Percentiles rank a stretch among this genome's conserved stretches.
Conservation (phyloP, 164 flowering plant species). For the Platanus orientalis region DNA sequence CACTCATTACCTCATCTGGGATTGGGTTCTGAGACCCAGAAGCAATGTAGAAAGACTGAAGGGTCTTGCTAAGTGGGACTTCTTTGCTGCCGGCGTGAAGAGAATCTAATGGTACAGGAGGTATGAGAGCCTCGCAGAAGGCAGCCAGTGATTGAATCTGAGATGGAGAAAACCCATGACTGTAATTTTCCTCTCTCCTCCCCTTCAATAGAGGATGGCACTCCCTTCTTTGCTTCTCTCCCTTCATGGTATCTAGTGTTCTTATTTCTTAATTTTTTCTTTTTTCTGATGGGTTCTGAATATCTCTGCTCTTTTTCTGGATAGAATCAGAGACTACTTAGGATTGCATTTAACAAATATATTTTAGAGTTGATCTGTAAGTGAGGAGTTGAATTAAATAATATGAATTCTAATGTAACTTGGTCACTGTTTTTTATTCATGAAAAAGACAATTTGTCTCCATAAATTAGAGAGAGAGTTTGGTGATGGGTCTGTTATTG, state of each 20-base stretch:
- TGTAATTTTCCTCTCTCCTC: conserved; percentile 23
- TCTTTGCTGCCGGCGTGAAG: not conserved
- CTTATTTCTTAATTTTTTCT: not conserved
- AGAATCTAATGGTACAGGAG: conserved; percentile 29
- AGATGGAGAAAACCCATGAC: conserved; percentile 38
- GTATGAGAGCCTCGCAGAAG: conserved; percentile 44
- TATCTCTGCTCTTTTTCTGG: too few relatives aligned
- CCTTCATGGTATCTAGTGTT: not conserved
- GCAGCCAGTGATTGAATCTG: conserved; percentile 41
- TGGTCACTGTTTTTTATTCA: too few relatives aligned
- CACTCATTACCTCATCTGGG: conserved; percentile 45
- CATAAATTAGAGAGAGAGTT: too few relatives aligned
- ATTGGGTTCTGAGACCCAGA: conserved; percentile 43
- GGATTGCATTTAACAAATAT: too few relatives aligned
- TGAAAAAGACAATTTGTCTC: too few relatives aligned
- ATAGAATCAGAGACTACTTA: too few relatives aligned
- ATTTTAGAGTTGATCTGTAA: too few relatives aligned
- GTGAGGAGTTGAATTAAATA: too few relatives aligned
- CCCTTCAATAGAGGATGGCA: conserved; percentile 42
- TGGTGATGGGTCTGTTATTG: too few relatives aligned
- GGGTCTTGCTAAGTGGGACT: conserved; percentile 15
- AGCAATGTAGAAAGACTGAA: conserved; percentile 28
- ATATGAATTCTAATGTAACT: too few relatives aligned
- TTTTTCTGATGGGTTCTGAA: not conserved
- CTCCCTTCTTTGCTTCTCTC: conserved; percentile 9